A percentile compares a stretch with the other conserved stretches of the same genome.
These are phyloP conservation scores for Aspergillus taichungensis DNA, from an alignment of 495 filamentous ascomycete genomes.

Conservation along the genomic window DNA sequence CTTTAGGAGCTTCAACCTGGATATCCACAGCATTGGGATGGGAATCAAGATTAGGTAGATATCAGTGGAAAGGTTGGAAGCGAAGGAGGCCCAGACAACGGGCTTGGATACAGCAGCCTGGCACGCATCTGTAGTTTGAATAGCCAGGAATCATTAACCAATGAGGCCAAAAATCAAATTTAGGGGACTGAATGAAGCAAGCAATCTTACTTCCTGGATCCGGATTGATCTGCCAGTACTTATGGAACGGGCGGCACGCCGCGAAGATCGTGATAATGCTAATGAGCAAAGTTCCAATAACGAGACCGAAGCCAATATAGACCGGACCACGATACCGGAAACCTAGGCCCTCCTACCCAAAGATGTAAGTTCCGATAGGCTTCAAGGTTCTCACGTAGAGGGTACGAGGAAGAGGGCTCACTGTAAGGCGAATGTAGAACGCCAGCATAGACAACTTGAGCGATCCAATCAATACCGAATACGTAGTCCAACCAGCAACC, in stretches of 20 bases:
- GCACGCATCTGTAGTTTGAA: conserved; percentile 28
- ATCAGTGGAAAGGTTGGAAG: conserved; percentile 41
- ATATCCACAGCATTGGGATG: conserved; percentile 45
- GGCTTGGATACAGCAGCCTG: conserved; percentile 40
- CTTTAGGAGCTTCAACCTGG: conserved; percentile 32
- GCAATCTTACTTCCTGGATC: conserved; percentile 39
- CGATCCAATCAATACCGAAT: conserved; percentile 40
- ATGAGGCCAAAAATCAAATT: background rate
- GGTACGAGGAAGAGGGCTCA: conserved; percentile 17
- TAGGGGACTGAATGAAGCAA: background rate
- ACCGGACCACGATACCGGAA: conserved; percentile 33
- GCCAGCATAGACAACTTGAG: conserved; percentile 45
- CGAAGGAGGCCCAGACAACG: conserved; percentile 37
- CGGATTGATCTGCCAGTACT: conserved; percentile 49
- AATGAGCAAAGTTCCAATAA: conserved; percentile 35
- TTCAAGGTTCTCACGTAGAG: background rate
- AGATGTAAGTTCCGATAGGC: background rate
- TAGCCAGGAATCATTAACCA: background rate
- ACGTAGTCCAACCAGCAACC: conserved; percentile 44
- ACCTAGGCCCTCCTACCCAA: conserved; percentile 24
- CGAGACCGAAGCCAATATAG: conserved; percentile 36
- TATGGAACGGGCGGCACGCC: conserved; percentile 38
- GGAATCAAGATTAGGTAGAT: conserved; percentile 46
- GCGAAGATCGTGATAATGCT: conserved; percentile 39
- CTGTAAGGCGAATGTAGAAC: conserved; percentile 47